Conservation (phyloP, 2,329 filamentous ascomycete genomes). For the Pezicula neosporulosa region DNA sequence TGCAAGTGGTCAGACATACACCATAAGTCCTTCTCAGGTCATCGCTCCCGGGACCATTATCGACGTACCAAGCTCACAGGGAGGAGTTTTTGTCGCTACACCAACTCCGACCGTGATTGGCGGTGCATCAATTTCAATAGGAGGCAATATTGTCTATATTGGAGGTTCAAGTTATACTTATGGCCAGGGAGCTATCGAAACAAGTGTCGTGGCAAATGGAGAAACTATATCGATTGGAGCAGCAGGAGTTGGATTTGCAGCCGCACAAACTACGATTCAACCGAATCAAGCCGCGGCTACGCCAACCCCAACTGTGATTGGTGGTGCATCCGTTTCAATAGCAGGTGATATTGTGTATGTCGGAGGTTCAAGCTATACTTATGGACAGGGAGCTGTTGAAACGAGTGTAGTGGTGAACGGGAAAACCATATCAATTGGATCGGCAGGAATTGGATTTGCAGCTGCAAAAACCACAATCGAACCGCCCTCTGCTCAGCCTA, state of each 20-base stretch:
- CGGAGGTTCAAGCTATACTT: slow-evolving; percentile 15
- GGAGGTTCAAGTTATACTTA: slow-evolving; percentile 16
- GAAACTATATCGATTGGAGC: slow-evolving; percentile 21
- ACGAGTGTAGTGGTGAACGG: slow-evolving; percentile 14
- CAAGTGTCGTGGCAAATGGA: slow-evolving; percentile 14
- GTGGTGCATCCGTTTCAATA: slow-evolving; percentile 13
- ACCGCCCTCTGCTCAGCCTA: slow-evolving; percentile 10
- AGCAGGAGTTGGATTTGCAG: slow-evolving; percentile 16
- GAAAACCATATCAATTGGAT: slow-evolving; percentile 20
- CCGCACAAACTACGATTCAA: slow-evolving; percentile 14
- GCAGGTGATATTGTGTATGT: slow-evolving; percentile 14
- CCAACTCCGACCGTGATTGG: slow-evolving; percentile 13
- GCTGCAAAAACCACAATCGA: slow-evolving; percentile 14
- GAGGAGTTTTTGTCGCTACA: slow-evolving; percentile 5
- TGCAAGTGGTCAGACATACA: slow-evolving; percentile 21
- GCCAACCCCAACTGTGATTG: slow-evolving; percentile 13
- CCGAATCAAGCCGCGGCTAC: not conserved
- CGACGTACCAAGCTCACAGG: slow-evolving; percentile 12
- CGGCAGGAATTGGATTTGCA: slow-evolving; percentile 17
- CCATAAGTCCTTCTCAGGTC: slow-evolving; percentile 22
- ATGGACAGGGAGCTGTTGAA: slow-evolving; percentile 16
- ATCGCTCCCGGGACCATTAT: slow-evolving; percentile 17
- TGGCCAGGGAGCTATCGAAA: slow-evolving; percentile 15
- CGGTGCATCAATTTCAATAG: slow-evolving; percentile 15
- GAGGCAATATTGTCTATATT: slow-evolving; percentile 12